Evolutionary conservation across 2,329 filamentous ascomycete genomes (phyloP).

Genomic region (Clarireedia paspali): DNA sequence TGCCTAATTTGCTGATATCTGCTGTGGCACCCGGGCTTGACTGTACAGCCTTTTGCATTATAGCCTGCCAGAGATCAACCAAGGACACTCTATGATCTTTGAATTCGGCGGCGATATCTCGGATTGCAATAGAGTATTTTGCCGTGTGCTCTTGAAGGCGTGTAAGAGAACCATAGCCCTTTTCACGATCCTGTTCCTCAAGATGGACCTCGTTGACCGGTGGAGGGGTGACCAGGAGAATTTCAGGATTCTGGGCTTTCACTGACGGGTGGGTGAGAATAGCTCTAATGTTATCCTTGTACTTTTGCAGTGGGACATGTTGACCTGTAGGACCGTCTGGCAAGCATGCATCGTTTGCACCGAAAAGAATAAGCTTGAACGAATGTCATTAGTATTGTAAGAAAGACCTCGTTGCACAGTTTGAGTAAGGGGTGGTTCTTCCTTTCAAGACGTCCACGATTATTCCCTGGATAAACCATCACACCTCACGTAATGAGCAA

Average conservation of each 20-base stretch:
- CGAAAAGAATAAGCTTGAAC: conserved; percentile 56
- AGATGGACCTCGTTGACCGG: conserved; percentile 56
- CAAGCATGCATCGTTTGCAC: conserved; percentile 82
- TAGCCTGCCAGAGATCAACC: conserved; percentile 70
- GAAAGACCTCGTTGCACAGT: background rate
- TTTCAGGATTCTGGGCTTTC: conserved; percentile 59
- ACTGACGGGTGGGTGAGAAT: conserved; percentile 69
- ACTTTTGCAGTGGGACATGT: conserved; percentile 68
- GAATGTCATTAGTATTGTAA: background rate
- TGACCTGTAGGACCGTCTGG: conserved; percentile 52
- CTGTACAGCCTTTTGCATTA: conserved; percentile 62
- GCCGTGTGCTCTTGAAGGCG: conserved; percentile 54
- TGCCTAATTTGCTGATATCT: conserved; percentile 14
- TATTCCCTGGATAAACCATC: background rate
- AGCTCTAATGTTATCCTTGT: conserved; percentile 60
- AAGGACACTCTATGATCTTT: conserved; percentile 44
- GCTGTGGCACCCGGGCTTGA: conserved; percentile 35
- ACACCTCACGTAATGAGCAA: conserved; percentile 20
- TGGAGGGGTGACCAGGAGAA: conserved; percentile 75
- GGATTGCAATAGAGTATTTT: conserved; percentile 56
- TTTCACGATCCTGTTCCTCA: conserved; percentile 28
- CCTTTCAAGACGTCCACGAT: background rate
- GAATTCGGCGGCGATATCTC: conserved; percentile 33
- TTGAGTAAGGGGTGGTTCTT: background rate
- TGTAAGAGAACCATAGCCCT: conserved; percentile 32